phyloP scores from a whole-genome alignment of 345 rosid genomes.

The Brassica nigra region DNA sequence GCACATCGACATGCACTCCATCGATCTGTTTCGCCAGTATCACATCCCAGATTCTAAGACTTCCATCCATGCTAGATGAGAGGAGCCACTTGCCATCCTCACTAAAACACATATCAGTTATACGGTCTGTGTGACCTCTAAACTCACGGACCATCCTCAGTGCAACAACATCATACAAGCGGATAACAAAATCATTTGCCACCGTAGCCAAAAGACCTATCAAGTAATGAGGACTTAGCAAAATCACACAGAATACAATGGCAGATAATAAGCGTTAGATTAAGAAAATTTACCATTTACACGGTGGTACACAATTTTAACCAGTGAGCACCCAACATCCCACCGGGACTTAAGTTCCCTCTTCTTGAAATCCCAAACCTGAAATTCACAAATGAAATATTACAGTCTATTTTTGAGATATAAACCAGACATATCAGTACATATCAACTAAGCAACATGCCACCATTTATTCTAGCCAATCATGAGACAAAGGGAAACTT shows the following conservation, averaged over 20 bases:
- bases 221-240: conserved; percentile 25
- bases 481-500: conserved; percentile 9
- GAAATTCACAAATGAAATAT: conserved; percentile 5
- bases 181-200: conserved; percentile 80
- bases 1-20: conserved; percentile 73
- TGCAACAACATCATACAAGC: conserved; percentile 75
- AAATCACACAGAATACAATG: conserved; percentile 4
- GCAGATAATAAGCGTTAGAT: not conserved
- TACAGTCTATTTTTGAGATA: not conserved
- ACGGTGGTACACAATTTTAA: conserved; percentile 76
- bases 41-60: conserved; percentile 91
- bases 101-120: conserved; percentile 86
- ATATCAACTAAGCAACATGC: too few species aligned
- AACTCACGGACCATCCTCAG: conserved; percentile 89
- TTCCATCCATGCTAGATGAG: conserved; percentile 97
- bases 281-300: conserved; percentile 55
- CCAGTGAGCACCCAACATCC: conserved; percentile 80
- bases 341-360: conserved; percentile 65
- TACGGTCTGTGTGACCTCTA: conserved; percentile 89
- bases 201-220: conserved; percentile 91
- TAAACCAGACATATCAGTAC: not conserved
- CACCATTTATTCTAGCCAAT: not conserved
- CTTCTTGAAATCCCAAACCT: conserved; percentile 98
- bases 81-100: conserved; percentile 98
- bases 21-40: conserved; percentile 89